Conservation (phyloP, 768 basidiomycete genomes). For the Calocera viscosa region DNA sequence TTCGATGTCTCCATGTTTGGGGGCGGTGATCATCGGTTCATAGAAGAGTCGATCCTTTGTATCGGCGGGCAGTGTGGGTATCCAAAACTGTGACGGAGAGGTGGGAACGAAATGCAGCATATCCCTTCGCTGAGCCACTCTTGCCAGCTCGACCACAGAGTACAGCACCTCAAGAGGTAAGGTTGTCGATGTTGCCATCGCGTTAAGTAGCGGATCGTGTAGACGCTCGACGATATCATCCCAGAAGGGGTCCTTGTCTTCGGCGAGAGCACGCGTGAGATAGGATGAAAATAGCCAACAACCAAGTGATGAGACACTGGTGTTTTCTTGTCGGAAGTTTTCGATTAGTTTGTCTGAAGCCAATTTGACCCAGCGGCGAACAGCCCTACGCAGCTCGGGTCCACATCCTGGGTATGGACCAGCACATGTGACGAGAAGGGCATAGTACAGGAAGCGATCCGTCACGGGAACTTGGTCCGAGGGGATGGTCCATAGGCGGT, state of each 20-base stretch:
- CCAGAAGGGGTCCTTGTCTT: background rate
- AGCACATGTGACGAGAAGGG: background rate
- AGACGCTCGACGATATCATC: background rate
- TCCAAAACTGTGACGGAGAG: background rate
- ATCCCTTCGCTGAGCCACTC: background rate
- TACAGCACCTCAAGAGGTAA: background rate
- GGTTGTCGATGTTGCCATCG: background rate
- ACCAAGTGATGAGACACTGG: background rate
- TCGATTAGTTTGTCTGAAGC: background rate
- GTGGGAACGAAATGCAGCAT: background rate
- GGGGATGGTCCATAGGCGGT: background rate
- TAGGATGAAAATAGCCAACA: background rate
- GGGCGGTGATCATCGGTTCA: background rate
- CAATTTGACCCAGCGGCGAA: background rate
- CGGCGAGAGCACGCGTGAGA: background rate
- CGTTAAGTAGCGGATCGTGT: background rate
- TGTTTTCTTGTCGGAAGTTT: background rate
- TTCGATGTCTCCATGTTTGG: background rate
- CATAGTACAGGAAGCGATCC: background rate
- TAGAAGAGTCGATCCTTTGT: background rate
- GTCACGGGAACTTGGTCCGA: background rate
- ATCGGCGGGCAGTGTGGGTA: background rate
- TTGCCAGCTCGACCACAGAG: background rate
- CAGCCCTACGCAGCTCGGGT: background rate
- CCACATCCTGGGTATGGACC: background rate